Base-by-base conservation (phyloP, 164 flowering plant genomes). In the Santalum album region DNA sequence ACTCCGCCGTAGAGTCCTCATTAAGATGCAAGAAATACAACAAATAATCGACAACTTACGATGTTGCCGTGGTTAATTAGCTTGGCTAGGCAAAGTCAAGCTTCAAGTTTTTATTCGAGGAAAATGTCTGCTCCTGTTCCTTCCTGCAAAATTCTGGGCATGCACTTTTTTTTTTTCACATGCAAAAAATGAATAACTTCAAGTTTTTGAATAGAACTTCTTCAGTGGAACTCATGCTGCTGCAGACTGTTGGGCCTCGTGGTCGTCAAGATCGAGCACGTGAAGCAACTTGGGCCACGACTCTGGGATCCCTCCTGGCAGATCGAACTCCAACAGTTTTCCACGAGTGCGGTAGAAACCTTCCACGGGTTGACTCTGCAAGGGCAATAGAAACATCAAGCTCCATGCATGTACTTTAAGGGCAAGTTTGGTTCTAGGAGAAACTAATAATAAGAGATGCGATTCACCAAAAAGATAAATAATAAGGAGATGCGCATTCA, bases 231-330 rank as follows among this genome's bases (percentile, higher is more conserved):
- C 45, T 42, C 45, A 42, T 17, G 45, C 45, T 42, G 45, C 3
- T 4, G 45, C 45, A 18, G 45, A 17, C 21, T 42, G 20, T 21
- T 42, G 19, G 7, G 17, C 45, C 20, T 42, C 45, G 7, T 17
- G 45, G 3, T 42, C 19, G 10, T 42, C 45, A 42, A 42, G 19
- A n/a, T 42, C 45, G n/a, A 42, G 45, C 20, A 18, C 45, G 17
- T 42, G 45, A 4, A 42, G 45, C 45, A 42, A 42, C 45, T 42
- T 42, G 17, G 45, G 45, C 45, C 45, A 42, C 1, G 45, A 42
- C 45, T 42, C 45, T 18, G 45, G 45, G 45, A 42, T 42, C 45
- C 45, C 45, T 42, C 45, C 45, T 17, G 45, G 45, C 12, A 42
- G 45, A 42, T 42, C 21, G 12, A 42, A 42, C 21, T 42, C 45